Percentiles rank a stretch among this genome's conserved stretches.
phyloP scores from a whole-genome alignment of 345 rosid genomes.

The Eucalyptus shirleyi region DNA sequence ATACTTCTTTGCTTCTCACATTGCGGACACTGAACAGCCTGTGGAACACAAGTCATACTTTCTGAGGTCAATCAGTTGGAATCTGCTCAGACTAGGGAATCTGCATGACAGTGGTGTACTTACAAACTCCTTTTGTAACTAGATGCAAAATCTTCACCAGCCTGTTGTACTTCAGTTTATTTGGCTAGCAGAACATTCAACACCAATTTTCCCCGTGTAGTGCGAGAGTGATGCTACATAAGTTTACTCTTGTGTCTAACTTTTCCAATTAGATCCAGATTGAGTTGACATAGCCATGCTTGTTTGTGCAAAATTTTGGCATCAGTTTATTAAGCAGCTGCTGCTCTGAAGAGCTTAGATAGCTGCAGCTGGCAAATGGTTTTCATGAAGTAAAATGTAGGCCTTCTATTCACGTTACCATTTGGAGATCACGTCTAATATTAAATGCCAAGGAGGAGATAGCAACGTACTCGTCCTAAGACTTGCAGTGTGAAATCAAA shows the following conservation, averaged over 20 bases:
- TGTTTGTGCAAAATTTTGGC: neutral
- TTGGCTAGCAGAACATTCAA: neutral
- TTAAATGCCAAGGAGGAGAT: neutral
- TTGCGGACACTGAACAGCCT: neutral
- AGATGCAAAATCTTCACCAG: neutral
- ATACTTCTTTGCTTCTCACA: neutral
- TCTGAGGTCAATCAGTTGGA: neutral
- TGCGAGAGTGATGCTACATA: neutral
- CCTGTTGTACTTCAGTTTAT: neutral
- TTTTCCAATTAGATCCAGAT: neutral
- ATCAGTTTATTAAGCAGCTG: neutral
- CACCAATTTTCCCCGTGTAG: neutral
- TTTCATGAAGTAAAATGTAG: neutral
- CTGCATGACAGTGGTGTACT: neutral
- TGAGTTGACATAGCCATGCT: neutral
- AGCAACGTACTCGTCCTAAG: neutral
- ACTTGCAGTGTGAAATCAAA: neutral
- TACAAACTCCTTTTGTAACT: neutral
- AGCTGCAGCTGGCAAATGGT: neutral
- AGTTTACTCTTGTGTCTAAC: neutral
- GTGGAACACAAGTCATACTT: neutral
- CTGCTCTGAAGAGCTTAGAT: neutral
- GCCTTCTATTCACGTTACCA: neutral
- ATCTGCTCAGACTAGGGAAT: neutral
- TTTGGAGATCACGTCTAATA: neutral